Base-by-base conservation (phyloP, 2,329 filamentous ascomycete genomes). In the Dothiorella sarmentorum region DNA sequence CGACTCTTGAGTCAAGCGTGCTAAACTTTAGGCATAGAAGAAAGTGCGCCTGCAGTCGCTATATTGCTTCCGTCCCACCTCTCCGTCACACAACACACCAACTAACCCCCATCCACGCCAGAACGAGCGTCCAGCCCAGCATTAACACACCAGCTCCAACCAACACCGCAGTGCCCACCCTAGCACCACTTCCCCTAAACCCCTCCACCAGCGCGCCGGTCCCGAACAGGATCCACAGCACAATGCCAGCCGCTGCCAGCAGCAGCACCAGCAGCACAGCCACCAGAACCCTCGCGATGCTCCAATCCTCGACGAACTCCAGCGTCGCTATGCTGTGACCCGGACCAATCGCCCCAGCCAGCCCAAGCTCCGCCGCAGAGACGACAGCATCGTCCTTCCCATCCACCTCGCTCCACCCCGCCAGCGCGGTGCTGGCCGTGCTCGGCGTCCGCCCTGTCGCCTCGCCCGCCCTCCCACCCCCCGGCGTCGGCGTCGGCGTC, bases 211-310 rank as follows among this genome's bases (percentile, higher is more conserved):
- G 29, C 7, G 63, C 64, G 31, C 62, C 67, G 13, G 47, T 63
- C 0, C 73, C 73, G 20, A 74, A 62, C 18, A 75, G 69, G 3
- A 69, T 65, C 73, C 73, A 75, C 9, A 72, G 56, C 38, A 75
- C 57, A 15, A 66, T 63, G 2, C 66, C 70, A 1, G 66, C 66
- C 10, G 73, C 44, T 22, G 65, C 66, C 3, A 69, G 26, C 11
- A 68, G 13, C 7, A 73, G 11, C n/a, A 72, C 66, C 3, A 69
- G 9, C 10, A 58, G n/a, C 10, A 73, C 27, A 0, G 67, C 68
- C 3, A 62, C 7, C 26, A 68, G 24, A 9, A 76, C 69, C 13
- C 71, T 58, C 7, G 24, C 17, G 6, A 66, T 57, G 20, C 65
- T 69, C 71, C 71, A 75, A 4, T 64, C 63, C 7, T 71, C 59